phyloP scores from a whole-genome alignment of 2,329 filamentous ascomycete genomes.

The Tothia fuscella region DNA sequence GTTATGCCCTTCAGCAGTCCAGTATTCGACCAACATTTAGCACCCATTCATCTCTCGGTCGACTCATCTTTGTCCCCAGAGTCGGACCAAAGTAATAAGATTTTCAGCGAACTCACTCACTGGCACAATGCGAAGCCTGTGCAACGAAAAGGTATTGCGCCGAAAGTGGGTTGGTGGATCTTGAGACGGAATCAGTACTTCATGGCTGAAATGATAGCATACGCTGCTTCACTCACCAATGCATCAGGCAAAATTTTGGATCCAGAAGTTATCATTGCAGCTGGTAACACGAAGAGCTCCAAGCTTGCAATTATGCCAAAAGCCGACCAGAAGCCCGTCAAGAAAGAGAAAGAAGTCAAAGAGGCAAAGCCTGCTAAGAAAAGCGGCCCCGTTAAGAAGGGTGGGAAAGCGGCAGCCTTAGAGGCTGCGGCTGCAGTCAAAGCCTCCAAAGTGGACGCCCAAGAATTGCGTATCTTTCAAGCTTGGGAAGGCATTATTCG shows the following conservation, averaged over 20 bases:
- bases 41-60: constrained; percentile 29
- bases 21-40: constrained; percentile 36
- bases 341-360: constrained; percentile 1
- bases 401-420: constrained; percentile 10
- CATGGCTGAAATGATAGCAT: constrained; percentile 55
- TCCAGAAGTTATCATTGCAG: constrained; percentile 50
- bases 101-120: constrained; percentile 40
- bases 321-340: constrained; percentile 7
- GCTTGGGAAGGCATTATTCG: constrained; percentile 7
- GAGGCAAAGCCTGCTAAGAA: constrained; percentile 5
- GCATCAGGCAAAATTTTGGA: constrained; percentile 49
- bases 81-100: constrained; percentile 23
- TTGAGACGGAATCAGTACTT: constrained; percentile 44
- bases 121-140: constrained; percentile 51
- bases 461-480: constrained; percentile 1
- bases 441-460: not conserved
- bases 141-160: constrained; percentile 25
- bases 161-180: constrained; percentile 14
- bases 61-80: constrained; percentile 23
- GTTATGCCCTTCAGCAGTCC: constrained; percentile 37
- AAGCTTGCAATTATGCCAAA: constrained; percentile 7
- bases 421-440: constrained; percentile 9
- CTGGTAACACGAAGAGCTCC: constrained; percentile 20
- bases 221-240: constrained; percentile 59
- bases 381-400: constrained; percentile 7